These are phyloP conservation scores for Pythium phragmitis DNA, from an alignment of 352 stramenopile genomes.

Conservation along the genomic window DNA sequence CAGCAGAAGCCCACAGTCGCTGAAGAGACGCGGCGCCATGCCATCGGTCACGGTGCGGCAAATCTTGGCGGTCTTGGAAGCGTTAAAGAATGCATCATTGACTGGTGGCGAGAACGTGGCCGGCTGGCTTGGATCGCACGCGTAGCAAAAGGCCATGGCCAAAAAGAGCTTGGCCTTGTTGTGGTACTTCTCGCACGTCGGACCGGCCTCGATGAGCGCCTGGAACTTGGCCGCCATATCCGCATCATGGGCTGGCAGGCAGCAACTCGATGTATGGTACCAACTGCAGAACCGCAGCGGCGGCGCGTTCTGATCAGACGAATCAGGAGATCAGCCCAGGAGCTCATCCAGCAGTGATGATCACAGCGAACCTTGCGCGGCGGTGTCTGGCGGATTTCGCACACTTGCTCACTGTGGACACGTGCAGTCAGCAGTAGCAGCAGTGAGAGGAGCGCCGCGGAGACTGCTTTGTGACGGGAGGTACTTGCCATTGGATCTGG, in stretches of 20 bases:
- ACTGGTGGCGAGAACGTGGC: constrained; percentile 35
- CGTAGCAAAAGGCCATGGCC: constrained; percentile 32
- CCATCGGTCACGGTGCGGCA: constrained; percentile 48
- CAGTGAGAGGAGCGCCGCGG: no score
- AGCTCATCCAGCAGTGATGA: no score
- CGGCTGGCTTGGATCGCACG: constrained; percentile 30
- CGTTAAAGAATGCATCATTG: constrained; percentile 60
- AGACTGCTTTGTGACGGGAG: no score
- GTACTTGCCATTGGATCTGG: no score
- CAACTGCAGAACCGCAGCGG: constrained; percentile 79
- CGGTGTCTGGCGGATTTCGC: constrained; percentile 21
- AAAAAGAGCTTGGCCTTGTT: constrained; percentile 61
- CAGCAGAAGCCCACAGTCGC: constrained; percentile 62
- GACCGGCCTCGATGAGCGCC: constrained; percentile 58
- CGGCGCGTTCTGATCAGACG: constrained; percentile 41
- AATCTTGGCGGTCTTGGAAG: constrained; percentile 60
- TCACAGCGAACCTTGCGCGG: constrained; percentile 15
- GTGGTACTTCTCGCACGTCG: constrained; percentile 68
- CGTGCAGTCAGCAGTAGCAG: background rate
- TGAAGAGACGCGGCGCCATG: constrained; percentile 50
- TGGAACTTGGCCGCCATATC: constrained; percentile 63
- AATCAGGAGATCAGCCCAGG: background rate
- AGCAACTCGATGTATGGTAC: constrained; percentile 63
- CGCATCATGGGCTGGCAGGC: constrained; percentile 59
- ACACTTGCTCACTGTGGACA: constrained; percentile 10